A percentile compares a stretch with the other conserved stretches of the same genome.
Conservation (phyloP, 2,329 filamentous ascomycete species). For the Penicillium sp. region DNA sequence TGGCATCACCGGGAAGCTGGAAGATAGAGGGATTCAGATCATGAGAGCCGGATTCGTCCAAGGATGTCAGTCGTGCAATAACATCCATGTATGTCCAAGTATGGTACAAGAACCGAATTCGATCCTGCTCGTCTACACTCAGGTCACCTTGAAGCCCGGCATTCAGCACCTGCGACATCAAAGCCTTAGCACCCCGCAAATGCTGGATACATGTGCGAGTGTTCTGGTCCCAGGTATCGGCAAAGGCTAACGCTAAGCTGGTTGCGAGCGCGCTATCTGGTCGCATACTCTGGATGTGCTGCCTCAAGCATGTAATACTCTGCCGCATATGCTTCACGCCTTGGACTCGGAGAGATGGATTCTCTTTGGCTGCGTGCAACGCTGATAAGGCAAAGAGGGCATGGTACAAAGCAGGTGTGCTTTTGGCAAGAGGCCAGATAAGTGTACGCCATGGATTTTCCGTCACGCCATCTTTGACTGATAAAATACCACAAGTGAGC, state of each 20-base stretch:
- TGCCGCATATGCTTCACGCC: constrained; percentile 67
- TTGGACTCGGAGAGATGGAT: constrained; percentile 54
- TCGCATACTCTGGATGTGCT: constrained; percentile 59
- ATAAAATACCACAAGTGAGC: constrained; percentile 65
- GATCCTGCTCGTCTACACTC: constrained; percentile 47
- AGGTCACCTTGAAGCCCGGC: constrained; percentile 36
- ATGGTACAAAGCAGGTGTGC: constrained; percentile 63
- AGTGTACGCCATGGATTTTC: constrained; percentile 69
- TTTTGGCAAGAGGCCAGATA: constrained; percentile 63
- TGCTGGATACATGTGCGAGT: constrained; percentile 66
- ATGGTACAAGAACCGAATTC: constrained; percentile 65
- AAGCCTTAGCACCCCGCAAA: constrained; percentile 61
- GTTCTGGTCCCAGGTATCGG: constrained; percentile 67
- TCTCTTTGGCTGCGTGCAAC: constrained; percentile 60
- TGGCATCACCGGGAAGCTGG: constrained; percentile 42
- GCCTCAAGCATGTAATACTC: constrained; percentile 57
- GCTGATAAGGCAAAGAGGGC: constrained; percentile 65
- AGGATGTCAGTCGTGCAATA: constrained; percentile 62
- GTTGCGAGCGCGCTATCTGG: constrained; percentile 64
- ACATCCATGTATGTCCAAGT: constrained; percentile 72
- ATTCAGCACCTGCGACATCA: constrained; percentile 58
- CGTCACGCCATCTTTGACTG: constrained; percentile 62
- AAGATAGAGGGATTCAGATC: constrained; percentile 39
- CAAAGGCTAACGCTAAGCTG: constrained; percentile 64
- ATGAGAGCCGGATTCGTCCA: constrained; percentile 54